Conservation (phyloP, 805 yeast species). For the Saccharomycopsis sp. region DNA sequence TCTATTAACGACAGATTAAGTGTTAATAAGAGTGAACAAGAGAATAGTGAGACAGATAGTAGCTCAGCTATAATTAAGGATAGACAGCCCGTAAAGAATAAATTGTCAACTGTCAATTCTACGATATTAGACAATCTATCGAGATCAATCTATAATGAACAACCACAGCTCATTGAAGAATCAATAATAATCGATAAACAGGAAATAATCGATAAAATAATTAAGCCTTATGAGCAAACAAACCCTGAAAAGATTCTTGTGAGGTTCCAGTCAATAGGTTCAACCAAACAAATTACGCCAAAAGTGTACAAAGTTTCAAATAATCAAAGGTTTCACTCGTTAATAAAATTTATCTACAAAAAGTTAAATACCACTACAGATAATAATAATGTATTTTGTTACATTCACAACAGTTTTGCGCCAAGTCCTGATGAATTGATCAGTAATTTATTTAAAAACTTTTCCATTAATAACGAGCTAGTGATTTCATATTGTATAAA, state of each 20-base stretch:
- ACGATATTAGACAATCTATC: conserved; percentile 9
- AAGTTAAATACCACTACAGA: conserved; percentile 27
- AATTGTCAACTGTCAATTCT: conserved; percentile 15
- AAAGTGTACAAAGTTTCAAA: conserved; percentile 42
- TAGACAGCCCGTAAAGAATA: neutral
- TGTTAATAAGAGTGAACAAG: neutral
- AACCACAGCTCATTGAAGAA: neutral
- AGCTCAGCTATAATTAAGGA: neutral
- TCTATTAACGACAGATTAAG: neutral
- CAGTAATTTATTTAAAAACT: conserved; percentile 33
- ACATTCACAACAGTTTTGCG: conserved; percentile 39
- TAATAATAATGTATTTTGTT: conserved; percentile 30
- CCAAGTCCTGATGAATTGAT: conserved; percentile 40
- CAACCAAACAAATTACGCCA: conserved; percentile 45
- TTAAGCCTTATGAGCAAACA: conserved; percentile 1
- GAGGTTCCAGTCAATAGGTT: conserved; percentile 55
- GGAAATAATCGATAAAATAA: conserved; percentile 6
- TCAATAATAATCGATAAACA: conserved; percentile 1
- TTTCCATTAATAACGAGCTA: conserved; percentile 33
- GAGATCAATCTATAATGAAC: conserved; percentile 12
- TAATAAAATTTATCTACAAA: conserved; percentile 39
- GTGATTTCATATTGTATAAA: conserved; percentile 39
- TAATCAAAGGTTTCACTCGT: conserved; percentile 40
- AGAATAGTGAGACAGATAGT: neutral
- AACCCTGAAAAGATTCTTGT: conserved; percentile 14